These are phyloP conservation scores for Patellaria atrata DNA, from an alignment of 495 filamentous ascomycete genomes.

Conservation along the genomic window DNA sequence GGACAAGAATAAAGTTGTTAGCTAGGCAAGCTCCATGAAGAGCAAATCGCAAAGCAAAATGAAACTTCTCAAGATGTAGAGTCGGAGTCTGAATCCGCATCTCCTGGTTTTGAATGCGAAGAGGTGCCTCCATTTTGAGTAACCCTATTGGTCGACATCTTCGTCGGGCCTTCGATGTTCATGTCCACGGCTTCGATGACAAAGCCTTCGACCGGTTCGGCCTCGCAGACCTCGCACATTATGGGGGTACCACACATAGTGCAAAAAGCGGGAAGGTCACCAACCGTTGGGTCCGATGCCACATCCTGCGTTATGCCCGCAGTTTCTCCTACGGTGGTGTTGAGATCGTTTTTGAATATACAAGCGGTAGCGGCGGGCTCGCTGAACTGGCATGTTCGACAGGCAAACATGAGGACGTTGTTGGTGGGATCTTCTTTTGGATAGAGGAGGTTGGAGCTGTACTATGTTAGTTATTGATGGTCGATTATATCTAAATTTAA, in stretches of 20 bases:
- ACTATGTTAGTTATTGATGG: not conserved
- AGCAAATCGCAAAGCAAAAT: constrained; percentile 10
- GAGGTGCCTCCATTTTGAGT: not conserved
- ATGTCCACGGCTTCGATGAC: constrained; percentile 23
- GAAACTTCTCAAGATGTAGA: not conserved
- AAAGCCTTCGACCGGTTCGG: constrained; percentile 22
- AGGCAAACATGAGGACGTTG: constrained; percentile 57
- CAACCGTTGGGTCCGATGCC: constrained; percentile 90
- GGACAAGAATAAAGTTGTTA: constrained; percentile 14
- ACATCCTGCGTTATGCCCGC: constrained; percentile 96
- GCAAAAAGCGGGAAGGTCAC: constrained; percentile 39
- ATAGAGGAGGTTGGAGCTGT: constrained; percentile 89
- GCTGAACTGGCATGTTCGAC: constrained; percentile 81
- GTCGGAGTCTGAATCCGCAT: not conserved
- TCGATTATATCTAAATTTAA: constrained; percentile 10
- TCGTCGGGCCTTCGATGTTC: too few species aligned
- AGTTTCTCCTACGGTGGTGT: constrained; percentile 80
- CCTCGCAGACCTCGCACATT: constrained; percentile 34
- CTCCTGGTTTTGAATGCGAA: not conserved
- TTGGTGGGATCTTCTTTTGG: constrained; percentile 71
- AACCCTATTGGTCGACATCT: too few species aligned
- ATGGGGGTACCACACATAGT: constrained; percentile 40
- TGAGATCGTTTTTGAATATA: constrained; percentile 83
- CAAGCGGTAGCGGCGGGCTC: constrained; percentile 74
- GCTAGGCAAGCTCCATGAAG: constrained; percentile 19